phyloP scores from a whole-genome alignment of 2,329 filamentous ascomycete species.

The Cercospora sp. region DNA sequence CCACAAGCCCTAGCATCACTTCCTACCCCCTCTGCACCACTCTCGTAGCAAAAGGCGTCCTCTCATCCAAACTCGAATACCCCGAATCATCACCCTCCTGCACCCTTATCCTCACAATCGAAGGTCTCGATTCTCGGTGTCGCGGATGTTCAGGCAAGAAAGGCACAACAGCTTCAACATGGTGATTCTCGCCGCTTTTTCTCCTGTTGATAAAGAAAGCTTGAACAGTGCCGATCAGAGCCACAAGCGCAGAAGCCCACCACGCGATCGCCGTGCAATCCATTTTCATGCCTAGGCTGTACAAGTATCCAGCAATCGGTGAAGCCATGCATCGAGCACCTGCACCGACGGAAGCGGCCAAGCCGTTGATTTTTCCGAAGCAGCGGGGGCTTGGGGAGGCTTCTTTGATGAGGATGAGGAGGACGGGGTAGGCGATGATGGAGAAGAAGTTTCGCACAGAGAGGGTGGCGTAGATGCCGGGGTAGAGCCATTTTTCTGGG shows the following conservation, averaged over 20 bases:
- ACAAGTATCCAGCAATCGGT: conserved; percentile 67
- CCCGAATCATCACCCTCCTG: conserved; percentile 23
- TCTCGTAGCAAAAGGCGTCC: conserved; percentile 25
- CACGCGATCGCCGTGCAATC: conserved; percentile 63
- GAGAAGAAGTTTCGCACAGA: conserved; percentile 66
- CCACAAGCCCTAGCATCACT: neutral
- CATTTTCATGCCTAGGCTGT: conserved; percentile 59
- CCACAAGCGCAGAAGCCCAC: conserved; percentile 60
- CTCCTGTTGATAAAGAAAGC: conserved; percentile 57
- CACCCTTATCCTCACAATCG: conserved; percentile 33
- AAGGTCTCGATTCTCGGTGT: conserved; percentile 21
- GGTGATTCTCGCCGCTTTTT: conserved; percentile 35
- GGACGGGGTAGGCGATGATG: conserved; percentile 67
- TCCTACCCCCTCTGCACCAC: neutral
- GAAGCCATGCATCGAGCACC: conserved; percentile 69
- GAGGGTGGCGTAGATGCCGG: conserved; percentile 66
- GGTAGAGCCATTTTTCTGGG: conserved; percentile 54
- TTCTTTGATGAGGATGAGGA: conserved; percentile 72
- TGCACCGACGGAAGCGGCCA: conserved; percentile 71
- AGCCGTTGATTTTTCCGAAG: conserved; percentile 69
- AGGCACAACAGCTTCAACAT: conserved; percentile 30
- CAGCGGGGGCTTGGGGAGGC: conserved; percentile 63
- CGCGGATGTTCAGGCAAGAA: conserved; percentile 32
- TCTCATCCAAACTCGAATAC: conserved; percentile 29
- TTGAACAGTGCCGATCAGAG: conserved; percentile 57